Percentiles rank a stretch among this genome's conserved stretches.
These are phyloP conservation scores for Zea mays DNA, from an alignment of 176 grass and related monocot genomes.

Conservation along the genomic window DNA sequence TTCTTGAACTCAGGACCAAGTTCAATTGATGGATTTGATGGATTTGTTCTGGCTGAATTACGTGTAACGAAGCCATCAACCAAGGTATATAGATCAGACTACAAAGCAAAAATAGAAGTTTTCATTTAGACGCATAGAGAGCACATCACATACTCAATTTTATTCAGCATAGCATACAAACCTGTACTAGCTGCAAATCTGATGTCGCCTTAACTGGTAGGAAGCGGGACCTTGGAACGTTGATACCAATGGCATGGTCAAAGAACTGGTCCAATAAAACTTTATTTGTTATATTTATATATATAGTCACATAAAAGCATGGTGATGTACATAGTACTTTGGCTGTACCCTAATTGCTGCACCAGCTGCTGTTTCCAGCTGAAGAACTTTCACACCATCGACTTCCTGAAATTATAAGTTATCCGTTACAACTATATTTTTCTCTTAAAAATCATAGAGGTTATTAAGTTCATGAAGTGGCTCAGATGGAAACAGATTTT, in stretches of 20 bases:
- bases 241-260: constrained; percentile 77
- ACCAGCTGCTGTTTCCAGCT: constrained; percentile 91
- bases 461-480: background rate
- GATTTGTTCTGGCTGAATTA: constrained; percentile 65
- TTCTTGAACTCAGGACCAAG: constrained; percentile 95
- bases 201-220: too few species aligned
- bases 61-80: constrained; percentile 88
- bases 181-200: constrained; percentile 91
- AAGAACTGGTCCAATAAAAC: constrained; percentile 69
- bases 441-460: background rate
- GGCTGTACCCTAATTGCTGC: constrained; percentile 80
- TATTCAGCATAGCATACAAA: constrained; percentile 28
- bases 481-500: background rate
- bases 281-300: constrained; percentile 28
- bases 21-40: constrained; percentile 81
- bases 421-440: constrained; percentile 4
- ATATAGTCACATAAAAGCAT: background rate
- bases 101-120: constrained; percentile 4
- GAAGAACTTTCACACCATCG: constrained; percentile 82
- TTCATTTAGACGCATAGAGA: background rate
- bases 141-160: background rate
- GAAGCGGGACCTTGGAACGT: too few species aligned
- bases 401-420: constrained; percentile 70
- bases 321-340: constrained; percentile 6
- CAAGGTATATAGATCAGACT: constrained; percentile 95